Percentiles rank a stretch among this genome's conserved stretches.
Conservation (phyloP, 495 filamentous ascomycete species). For the Xylaria sp. region DNA sequence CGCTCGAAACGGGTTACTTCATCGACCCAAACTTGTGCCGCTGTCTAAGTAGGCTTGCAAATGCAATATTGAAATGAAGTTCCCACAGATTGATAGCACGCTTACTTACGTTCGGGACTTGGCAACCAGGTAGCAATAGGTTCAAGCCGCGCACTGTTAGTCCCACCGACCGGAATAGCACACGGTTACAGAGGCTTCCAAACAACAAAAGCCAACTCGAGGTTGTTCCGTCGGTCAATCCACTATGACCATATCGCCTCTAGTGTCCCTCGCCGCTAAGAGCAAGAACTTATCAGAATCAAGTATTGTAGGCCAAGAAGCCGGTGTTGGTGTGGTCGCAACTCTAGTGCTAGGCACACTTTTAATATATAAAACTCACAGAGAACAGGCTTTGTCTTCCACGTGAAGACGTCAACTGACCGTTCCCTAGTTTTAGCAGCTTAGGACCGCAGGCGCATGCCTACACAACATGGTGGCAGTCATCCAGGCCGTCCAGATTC, state of each 20-base stretch:
- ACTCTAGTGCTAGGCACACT: neutral
- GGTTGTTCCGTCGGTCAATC: neutral
- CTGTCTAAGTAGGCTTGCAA: neutral
- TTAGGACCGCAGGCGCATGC: conserved; percentile 4
- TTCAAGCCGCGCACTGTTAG: neutral
- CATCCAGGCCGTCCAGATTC: conserved; percentile 11
- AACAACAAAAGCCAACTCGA: neutral
- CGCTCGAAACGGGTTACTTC: neutral
- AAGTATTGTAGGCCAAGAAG: neutral
- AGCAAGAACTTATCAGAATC: neutral
- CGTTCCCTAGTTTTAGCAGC: neutral
- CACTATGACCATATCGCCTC: neutral
- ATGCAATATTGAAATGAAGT: conserved; percentile 1
- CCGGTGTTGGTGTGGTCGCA: neutral
- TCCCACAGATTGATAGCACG: neutral
- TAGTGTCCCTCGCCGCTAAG: neutral
- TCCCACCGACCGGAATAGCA: neutral
- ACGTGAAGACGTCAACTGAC: conserved; percentile 23
- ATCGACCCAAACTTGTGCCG: neutral
- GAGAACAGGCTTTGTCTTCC: conserved; percentile 12
- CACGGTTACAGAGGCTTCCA: neutral
- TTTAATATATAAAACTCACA: conserved; percentile 5
- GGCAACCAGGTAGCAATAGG: neutral
- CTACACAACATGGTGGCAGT: conserved; percentile 1
- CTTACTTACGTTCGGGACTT: conserved; percentile 3